Conservation (phyloP, 2,329 filamentous ascomycete genomes). For the Colletotrichum tropicale region DNA sequence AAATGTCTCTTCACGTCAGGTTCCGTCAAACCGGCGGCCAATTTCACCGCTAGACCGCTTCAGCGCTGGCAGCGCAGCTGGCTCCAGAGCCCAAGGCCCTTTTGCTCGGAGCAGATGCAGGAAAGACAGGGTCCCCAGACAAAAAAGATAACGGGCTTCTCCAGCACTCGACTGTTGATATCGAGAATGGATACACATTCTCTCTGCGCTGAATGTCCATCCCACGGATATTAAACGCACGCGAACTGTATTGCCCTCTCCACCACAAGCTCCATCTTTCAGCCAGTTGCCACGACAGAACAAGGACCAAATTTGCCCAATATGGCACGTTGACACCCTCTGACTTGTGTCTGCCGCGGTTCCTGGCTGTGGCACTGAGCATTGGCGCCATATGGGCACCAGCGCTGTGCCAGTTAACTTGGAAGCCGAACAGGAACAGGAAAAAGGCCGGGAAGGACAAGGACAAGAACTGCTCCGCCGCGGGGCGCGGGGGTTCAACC, state of each 20-base stretch:
- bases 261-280: not conserved
- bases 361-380: not conserved
- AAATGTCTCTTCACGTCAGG: not conserved
- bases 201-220: not conserved
- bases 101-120: not conserved
- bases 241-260: constrained; percentile 5
- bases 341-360: constrained; percentile 11
- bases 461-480: constrained; percentile 1
- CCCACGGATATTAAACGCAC: constrained; percentile 15
- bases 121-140: not conserved
- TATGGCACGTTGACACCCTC: not conserved
- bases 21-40: not conserved
- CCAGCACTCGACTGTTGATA: not conserved
- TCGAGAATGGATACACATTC: not conserved
- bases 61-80: not conserved
- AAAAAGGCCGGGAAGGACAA: not conserved
- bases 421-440: constrained; percentile 10
- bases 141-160: constrained; percentile 11
- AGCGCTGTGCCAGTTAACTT: constrained; percentile 2
- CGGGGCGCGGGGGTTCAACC: constrained; percentile 3
- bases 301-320: not conserved
- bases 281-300: not conserved
- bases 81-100: not conserved
- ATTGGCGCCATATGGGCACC: not conserved
- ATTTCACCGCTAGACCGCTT: not conserved